Evolutionary conservation across 371 early-diverging fungal genomes (phyloP).

Genomic region (Apophysomyces ossiformis): DNA sequence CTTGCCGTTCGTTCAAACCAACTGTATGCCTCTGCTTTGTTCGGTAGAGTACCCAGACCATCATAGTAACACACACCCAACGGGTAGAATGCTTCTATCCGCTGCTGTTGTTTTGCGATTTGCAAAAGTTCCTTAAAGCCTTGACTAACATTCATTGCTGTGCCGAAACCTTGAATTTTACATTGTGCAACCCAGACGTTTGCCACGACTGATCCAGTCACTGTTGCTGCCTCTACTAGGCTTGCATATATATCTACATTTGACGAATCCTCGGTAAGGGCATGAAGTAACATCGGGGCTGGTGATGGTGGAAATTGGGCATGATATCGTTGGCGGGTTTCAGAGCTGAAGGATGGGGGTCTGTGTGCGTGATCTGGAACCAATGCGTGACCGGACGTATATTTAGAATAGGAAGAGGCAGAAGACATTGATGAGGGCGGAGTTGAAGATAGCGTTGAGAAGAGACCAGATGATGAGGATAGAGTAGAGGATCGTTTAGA

Average conservation of each 20-base stretch:
- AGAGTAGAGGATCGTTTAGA: not conserved
- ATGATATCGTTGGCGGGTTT: constrained; percentile 6
- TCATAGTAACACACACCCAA: constrained; percentile 13
- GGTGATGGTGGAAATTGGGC: not conserved
- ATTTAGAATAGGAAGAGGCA: constrained; percentile 12
- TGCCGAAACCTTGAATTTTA: constrained; percentile 6
- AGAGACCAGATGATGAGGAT: constrained; percentile 10
- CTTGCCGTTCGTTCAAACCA: constrained; percentile 13
- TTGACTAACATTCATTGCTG: constrained; percentile 3
- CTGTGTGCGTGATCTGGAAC: constrained; percentile 9
- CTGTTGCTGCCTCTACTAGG: not conserved
- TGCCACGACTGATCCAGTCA: not conserved
- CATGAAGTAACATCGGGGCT: not conserved
- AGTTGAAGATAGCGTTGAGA: constrained; percentile 4
- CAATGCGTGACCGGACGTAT: constrained; percentile 8
- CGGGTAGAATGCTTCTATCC: constrained; percentile 15
- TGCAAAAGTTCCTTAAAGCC: not conserved
- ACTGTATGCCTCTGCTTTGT: constrained; percentile 12
- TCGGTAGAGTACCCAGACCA: constrained; percentile 8
- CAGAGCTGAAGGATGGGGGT: not conserved
- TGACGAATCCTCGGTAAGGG: not conserved
- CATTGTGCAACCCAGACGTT: constrained; percentile 1
- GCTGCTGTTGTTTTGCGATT: not conserved
- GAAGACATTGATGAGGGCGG: constrained; percentile 7
- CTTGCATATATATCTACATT: not conserved